Conservation (phyloP, 495 filamentous ascomycete genomes). For the Hypoxylon trugodes region DNA sequence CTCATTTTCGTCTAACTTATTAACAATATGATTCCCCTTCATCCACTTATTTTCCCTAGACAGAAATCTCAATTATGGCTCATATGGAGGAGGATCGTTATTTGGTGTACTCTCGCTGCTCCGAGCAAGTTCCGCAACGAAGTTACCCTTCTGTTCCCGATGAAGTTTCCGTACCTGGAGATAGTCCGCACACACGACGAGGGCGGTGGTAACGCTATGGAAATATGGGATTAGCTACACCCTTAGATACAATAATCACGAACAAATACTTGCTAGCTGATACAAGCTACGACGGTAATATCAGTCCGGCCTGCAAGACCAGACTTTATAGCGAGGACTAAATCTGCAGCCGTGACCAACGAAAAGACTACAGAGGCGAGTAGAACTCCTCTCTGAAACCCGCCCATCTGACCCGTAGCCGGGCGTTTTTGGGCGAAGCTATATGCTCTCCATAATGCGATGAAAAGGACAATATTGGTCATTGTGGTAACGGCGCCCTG, state of each 20-base stretch:
- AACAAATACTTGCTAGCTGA: conserved; percentile 3
- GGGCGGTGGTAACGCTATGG: conserved; percentile 3
- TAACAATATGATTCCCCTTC: too few species aligned
- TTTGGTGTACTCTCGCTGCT: not conserved
- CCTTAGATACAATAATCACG: not conserved
- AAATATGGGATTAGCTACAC: not conserved
- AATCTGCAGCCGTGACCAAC: conserved; percentile 4
- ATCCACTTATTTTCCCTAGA: too few species aligned
- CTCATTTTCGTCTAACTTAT: too few species aligned
- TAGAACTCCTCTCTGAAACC: conserved; percentile 11
- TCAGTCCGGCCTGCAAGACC: not conserved
- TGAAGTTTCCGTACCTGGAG: conserved; percentile 2
- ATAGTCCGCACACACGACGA: conserved; percentile 1
- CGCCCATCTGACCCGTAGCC: not conserved
- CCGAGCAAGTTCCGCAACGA: not conserved
- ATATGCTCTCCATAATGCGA: conserved; percentile 10
- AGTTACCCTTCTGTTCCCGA: conserved; percentile 9
- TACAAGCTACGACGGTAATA: conserved; percentile 1
- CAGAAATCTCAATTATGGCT: not conserved
- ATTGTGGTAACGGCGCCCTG: conserved; percentile 19
- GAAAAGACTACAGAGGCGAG: not conserved
- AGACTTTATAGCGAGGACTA: conserved; percentile 8
- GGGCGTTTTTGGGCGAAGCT: not conserved
- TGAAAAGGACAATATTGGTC: conserved; percentile 7
- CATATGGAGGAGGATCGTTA: conserved; percentile 16